Evolutionary conservation across 192 early-diverging fungal species (phyloP), one percentile per base, ranked within the genome.

Genomic region (Rhizophagus sp.): DNA sequence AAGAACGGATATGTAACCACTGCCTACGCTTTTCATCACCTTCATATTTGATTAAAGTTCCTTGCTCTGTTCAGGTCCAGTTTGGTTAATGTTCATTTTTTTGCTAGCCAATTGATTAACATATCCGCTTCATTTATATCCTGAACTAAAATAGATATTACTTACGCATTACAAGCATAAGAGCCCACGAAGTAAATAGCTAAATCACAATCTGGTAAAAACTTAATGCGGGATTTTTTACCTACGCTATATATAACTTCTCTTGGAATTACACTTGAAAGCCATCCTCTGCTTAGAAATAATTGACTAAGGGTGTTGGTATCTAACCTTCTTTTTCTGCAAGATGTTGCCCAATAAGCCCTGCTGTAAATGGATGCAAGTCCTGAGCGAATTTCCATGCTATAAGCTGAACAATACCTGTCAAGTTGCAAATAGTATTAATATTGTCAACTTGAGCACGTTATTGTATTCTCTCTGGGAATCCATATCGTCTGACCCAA

Each of bases 31-130:
- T 36, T 36, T 36, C 34, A 36, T 36, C 34, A 24, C 12, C 30
- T 34, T 67, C 33, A 67, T 67, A 67, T 34, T 67, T 67, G 24
- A 67, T 67, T 67, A 67, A 67, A 17, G 12, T 67, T 67, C 66
- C 12, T 17, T 67, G 30, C 30, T 67, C 66, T 30, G 8, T 67
- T 30, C 12, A 2, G 34, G 8, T 67, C 15, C 24, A 30, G 24
- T 67, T 67, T 67, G 30, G 66, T 67, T 2, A 3, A 13, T 2
- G 34, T 13, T 67, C 39, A 30, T 67, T 67, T 34, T 30, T 67
- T n/a, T 67, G 30, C 30, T 67, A 67, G 30, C 66, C 49, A 50
- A 15, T 50, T 50, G 49, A 50, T 15, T 50, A 50, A 50, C 49
- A 50, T 50, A 50, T 50, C 49, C 13, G 49, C 49, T 50, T 50